These are phyloP conservation scores for Chlorencoelia australis DNA, from an alignment of 2,329 filamentous ascomycete genomes.

Conservation along the genomic window DNA sequence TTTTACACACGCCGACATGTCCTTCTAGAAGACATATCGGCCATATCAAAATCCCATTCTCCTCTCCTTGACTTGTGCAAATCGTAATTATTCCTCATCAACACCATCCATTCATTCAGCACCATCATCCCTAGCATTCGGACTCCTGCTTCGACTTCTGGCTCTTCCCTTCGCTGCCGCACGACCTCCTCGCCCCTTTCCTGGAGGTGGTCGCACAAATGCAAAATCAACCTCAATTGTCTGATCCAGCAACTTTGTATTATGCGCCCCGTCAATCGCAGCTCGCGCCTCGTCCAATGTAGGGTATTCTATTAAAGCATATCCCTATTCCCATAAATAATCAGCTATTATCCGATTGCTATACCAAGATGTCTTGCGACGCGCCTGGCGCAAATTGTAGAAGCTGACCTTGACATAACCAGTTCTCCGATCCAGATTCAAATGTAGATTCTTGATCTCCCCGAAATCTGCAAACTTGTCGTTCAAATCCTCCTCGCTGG, in stretches of 20 bases:
- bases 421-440: slow-evolving; percentile 73
- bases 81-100: slow-evolving; percentile 2
- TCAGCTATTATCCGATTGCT: slow-evolving; percentile 5
- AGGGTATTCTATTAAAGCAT: slow-evolving; percentile 75
- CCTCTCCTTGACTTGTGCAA: neutral
- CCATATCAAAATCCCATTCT: neutral
- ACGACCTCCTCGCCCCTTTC: slow-evolving; percentile 35
- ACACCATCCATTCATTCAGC: slow-evolving; percentile 13
- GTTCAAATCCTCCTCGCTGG: slow-evolving; percentile 71
- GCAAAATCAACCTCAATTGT: slow-evolving; percentile 75
- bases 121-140: slow-evolving; percentile 20
- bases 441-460: slow-evolving; percentile 77
- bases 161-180: slow-evolving; percentile 25
- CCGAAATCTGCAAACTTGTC: slow-evolving; percentile 78
- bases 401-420: slow-evolving; percentile 71
- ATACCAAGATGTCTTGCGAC: neutral
- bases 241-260: slow-evolving; percentile 71
- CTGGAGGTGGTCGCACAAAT: slow-evolving; percentile 69
- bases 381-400: slow-evolving; percentile 2
- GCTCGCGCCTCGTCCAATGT: slow-evolving; percentile 69
- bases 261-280: slow-evolving; percentile 72
- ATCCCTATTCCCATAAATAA: slow-evolving; percentile 45
- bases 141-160: slow-evolving; percentile 26
- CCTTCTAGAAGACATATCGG: slow-evolving; percentile 5
- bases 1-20: slow-evolving; percentile 9